Evolutionary conservation across 192 early-diverging fungal genomes (phyloP), one percentile per base, ranked within the genome.

Genomic region (Coemansia sp.): DNA sequence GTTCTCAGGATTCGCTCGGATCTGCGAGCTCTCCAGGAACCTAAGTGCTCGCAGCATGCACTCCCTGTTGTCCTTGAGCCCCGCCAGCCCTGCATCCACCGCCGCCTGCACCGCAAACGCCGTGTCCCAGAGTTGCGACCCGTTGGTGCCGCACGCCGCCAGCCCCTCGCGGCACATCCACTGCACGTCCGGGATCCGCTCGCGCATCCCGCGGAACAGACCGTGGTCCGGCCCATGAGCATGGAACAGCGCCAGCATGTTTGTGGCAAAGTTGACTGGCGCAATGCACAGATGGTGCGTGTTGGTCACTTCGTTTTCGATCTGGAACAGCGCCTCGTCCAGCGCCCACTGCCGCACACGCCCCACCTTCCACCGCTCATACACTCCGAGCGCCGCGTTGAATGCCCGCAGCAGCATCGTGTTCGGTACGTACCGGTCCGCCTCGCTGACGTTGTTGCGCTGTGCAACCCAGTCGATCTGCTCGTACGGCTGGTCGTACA

Each of bases 41-140:
- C 86, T 82, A 19, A 96, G 81, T 5, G 87, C 85, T 14, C 79
- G 82, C 36, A 79, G 64, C 83, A 96, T 85, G 30, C 73, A 74
- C 28, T 85, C 65, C 20, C 89, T 85, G 68, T 91, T 93, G 33
- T 87, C 82, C 23, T 78, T 65, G 53, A 89, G 85, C 5, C 88
- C 65, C 0, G 88, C 94, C 31, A 97, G 75, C 9, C 87, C 87
- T 6, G 88, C 74, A 50, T 97, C 97, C 5, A 91, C 80, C 2
- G 84, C 71, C 0, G 95, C 97, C 66, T 97, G 95, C 31, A 87
- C 87, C 33, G 86, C 75, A 76, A 97, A 92, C 1, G 92, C 86
- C 2, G 93, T 89, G 73, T 99, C 97, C 97, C 97, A 99, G 34
- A 98, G 75, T 72, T 99, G 97, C 56, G 89, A 91, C 11, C 97